Percentiles rank a stretch among this genome's conserved stretches.
Evolutionary conservation across 2,329 filamentous ascomycete species (phyloP).

Genomic region (Kalmusia sp.): DNA sequence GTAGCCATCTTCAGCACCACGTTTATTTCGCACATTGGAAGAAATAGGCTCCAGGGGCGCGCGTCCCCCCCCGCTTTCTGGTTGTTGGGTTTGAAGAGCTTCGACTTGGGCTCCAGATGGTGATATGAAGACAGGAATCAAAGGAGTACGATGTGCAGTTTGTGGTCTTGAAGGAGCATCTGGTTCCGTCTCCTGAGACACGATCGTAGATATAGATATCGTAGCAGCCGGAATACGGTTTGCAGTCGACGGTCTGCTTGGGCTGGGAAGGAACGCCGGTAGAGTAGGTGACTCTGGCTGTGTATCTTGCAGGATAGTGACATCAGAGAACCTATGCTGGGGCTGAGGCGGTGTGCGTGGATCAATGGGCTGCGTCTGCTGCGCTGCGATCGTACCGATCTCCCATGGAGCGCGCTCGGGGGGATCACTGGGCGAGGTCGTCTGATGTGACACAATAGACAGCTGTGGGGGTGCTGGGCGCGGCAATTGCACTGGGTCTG

Average conservation of each 20-base stretch:
- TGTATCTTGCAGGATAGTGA: slow-evolving; percentile 37
- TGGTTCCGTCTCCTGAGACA: slow-evolving; percentile 38
- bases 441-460: slow-evolving; percentile 14
- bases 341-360: slow-evolving; percentile 11
- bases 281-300: slow-evolving; percentile 45
- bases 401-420: slow-evolving; percentile 16
- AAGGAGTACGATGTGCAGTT: slow-evolving; percentile 34
- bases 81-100: slow-evolving; percentile 17
- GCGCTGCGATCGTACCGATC: slow-evolving; percentile 30
- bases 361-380: slow-evolving; percentile 39
- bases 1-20: slow-evolving; percentile 26
- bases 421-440: slow-evolving; percentile 26
- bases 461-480: slow-evolving; percentile 12
- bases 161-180: slow-evolving; percentile 34
- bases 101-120: slow-evolving; percentile 23
- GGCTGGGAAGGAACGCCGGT: slow-evolving; percentile 39
- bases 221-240: slow-evolving; percentile 21
- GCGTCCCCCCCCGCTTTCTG: slow-evolving; percentile 32
- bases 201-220: slow-evolving; percentile 36
- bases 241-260: slow-evolving; percentile 41
- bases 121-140: slow-evolving; percentile 16
- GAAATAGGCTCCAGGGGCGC: slow-evolving; percentile 33
- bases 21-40: slow-evolving; percentile 26
- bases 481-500: slow-evolving; percentile 23
- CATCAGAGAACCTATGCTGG: slow-evolving; percentile 31